Evolutionary conservation across 2,329 filamentous ascomycete genomes (phyloP), one percentile per base, ranked within the genome.

Genomic region (Fusarium anthophilum): DNA sequence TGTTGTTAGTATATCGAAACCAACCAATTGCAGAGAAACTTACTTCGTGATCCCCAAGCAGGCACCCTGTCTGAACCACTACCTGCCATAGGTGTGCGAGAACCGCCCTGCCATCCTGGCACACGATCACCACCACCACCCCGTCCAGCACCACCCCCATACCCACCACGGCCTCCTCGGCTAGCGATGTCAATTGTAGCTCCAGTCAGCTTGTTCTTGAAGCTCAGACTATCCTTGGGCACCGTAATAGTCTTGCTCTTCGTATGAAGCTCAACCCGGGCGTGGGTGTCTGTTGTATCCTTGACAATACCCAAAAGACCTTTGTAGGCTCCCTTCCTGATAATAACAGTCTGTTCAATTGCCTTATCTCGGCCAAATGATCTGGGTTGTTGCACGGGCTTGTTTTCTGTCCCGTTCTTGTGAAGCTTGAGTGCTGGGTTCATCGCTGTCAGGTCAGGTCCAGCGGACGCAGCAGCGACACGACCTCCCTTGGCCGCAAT

Each of bases 221-320:
- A 93, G 30, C 90, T 90, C n/a, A 99, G 85, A 65, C 92, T 90
- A 17, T 93, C 91, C 80, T 97, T 97, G 26, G 91, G 89, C 41
- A 98, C 90, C 13, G 92, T 95, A 70, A 98, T 91, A 22, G 94
- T 93, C 86, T 98, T 98, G 84, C 92, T 94, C 86, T 97, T 98
- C 11, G 95, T 95, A 81, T 98, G 96, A 44, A 99, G 86, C 83
- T 99, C 96, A 47, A 99, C 93, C 72, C 95, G 93, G 37, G 94
- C 96, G 78, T 93, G 91, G 8, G 90, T 90, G 77, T 97, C 95
- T 12, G 94, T 97, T 2, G 96, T 93, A 80, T 98, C 96, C 81
- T 98, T 98, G 77, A 99, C 95, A 75, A 98, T 97, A 77, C 96
- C 96, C 47, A 98, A 86, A 48, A 98, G 87, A 64, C 96, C 96